A percentile compares a stretch with the other conserved stretches of the same genome.
Conservation (phyloP, 371 early-diverging fungal species). For the Apophysomyces sp. region DNA sequence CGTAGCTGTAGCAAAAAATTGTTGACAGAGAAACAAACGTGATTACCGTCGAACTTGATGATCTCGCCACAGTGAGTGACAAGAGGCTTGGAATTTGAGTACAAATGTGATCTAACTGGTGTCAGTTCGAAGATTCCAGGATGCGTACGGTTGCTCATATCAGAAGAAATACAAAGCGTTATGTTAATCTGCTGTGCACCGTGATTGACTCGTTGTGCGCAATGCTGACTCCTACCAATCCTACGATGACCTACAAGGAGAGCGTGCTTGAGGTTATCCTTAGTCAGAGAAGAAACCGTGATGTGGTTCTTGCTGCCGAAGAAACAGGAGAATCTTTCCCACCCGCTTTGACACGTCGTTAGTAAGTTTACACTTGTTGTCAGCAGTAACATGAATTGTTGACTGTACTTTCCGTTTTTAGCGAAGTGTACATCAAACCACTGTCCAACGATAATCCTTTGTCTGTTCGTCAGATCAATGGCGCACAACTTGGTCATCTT, state of each 20-base stretch:
- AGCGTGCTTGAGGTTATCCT: conserved; percentile 90
- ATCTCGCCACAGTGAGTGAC: conserved; percentile 51
- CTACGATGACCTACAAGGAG: conserved; percentile 69
- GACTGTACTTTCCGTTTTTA: conserved; percentile 20
- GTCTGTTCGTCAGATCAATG: conserved; percentile 90
- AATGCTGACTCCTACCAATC: conserved; percentile 63
- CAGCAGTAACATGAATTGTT: neutral
- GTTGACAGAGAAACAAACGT: conserved; percentile 59
- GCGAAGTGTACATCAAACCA: conserved; percentile 86
- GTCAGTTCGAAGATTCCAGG: conserved; percentile 35
- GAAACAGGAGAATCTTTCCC: conserved; percentile 67
- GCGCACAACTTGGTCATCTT: conserved; percentile 84
- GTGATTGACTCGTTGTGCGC: conserved; percentile 53
- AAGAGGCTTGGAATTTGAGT: neutral
- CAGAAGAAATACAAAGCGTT: conserved; percentile 81
- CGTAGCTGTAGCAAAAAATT: conserved; percentile 51
- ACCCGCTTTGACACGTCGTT: conserved; percentile 81
- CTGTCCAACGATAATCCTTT: conserved; percentile 55
- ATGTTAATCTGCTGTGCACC: conserved; percentile 73
- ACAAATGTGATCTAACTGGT: neutral
- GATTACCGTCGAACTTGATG: conserved; percentile 60
- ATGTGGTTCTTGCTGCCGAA: conserved; percentile 49
- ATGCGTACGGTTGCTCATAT: conserved; percentile 60
- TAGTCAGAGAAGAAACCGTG: conserved; percentile 79
- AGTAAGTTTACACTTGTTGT: conserved; percentile 50